Percentiles rank a stretch among this genome's conserved stretches.
phyloP scores from a whole-genome alignment of 768 basidiomycete species.

The Rhizopogon vesiculosus region DNA sequence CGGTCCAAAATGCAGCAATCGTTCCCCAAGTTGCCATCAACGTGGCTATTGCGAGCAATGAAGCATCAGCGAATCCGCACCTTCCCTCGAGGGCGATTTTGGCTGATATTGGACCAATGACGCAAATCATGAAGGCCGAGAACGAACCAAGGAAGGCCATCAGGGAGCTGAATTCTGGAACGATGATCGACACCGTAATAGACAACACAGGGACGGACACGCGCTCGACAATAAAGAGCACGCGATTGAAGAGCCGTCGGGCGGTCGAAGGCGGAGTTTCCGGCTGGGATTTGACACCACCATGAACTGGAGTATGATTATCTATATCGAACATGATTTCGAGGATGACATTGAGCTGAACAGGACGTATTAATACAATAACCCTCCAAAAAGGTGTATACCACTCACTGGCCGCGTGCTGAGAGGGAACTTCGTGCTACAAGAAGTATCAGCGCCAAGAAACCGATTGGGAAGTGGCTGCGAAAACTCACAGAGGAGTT shows the following conservation, averaged over 20 bases:
- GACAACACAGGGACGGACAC: conserved; percentile 52
- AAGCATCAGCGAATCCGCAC: conserved; percentile 47
- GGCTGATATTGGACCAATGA: conserved; percentile 72
- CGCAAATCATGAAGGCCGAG: conserved; percentile 70
- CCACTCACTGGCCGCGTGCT: conserved; percentile 68
- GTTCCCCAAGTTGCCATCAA: conserved; percentile 82
- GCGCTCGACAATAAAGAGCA: conserved; percentile 50
- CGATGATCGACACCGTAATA: conserved; percentile 63
- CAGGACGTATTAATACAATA: background rate
- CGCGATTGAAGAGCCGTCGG: conserved; percentile 25
- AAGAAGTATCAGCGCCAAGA: background rate
- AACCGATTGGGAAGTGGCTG: background rate
- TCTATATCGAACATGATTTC: conserved; percentile 76
- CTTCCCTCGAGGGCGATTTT: conserved; percentile 55
- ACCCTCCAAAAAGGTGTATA: background rate
- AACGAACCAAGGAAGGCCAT: conserved; percentile 95
- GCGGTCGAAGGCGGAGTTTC: conserved; percentile 8
- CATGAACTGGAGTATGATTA: conserved; percentile 7
- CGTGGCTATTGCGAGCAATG: conserved; percentile 45
- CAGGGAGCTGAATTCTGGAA: conserved; percentile 77
- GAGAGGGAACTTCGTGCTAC: conserved; percentile 84
- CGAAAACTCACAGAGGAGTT: conserved; percentile 55
- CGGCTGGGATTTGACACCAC: conserved; percentile 22
- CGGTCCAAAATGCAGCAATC: conserved; percentile 50
- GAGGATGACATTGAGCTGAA: conserved; percentile 74